A percentile compares a stretch with the other conserved stretches of the same genome.
phyloP scores from a whole-genome alignment of 805 yeast species.

The Wickerhamiella alocasiicola region DNA sequence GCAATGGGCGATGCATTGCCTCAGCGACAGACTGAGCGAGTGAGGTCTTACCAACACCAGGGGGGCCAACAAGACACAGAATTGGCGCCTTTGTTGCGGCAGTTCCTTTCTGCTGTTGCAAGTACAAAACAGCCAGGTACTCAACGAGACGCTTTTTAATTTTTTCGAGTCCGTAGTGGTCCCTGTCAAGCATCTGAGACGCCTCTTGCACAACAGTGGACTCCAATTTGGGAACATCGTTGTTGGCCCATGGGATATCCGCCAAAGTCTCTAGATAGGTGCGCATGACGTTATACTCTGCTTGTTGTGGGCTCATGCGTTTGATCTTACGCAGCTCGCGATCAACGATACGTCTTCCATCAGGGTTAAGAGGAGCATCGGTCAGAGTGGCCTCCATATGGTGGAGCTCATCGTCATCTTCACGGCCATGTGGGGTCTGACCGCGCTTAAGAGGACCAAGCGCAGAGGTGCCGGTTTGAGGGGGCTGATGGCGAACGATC shows the following conservation, averaged over 20 bases:
- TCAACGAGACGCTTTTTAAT: constrained; percentile 68
- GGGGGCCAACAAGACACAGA: constrained; percentile 75
- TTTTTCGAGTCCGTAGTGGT: constrained; percentile 63
- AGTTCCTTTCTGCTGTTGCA: constrained; percentile 28
- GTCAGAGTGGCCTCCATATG: constrained; percentile 23
- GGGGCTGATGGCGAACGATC: not conserved
- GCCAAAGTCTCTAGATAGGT: constrained; percentile 31
- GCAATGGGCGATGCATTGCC: constrained; percentile 61
- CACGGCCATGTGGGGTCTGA: constrained; percentile 9
- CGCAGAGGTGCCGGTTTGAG: not conserved
- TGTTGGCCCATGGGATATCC: constrained; percentile 31
- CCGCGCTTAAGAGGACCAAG: not conserved
- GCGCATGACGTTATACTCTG: constrained; percentile 33
- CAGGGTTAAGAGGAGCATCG: constrained; percentile 22
- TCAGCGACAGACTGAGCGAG: constrained; percentile 70
- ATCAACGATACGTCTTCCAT: constrained; percentile 28
- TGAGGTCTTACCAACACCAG: constrained; percentile 88
- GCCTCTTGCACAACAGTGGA: constrained; percentile 38
- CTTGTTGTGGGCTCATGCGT: constrained; percentile 31
- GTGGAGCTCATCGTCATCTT: constrained; percentile 28
- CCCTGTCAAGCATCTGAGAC: constrained; percentile 47
- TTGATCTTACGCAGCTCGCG: constrained; percentile 30
- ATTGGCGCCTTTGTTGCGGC: constrained; percentile 46
- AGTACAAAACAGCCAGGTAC: constrained; percentile 64
- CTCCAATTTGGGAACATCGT: constrained; percentile 15